Evolutionary conservation across 2,329 filamentous ascomycete genomes (phyloP).

Genomic region (Cryoendolithus antarcticus): DNA sequence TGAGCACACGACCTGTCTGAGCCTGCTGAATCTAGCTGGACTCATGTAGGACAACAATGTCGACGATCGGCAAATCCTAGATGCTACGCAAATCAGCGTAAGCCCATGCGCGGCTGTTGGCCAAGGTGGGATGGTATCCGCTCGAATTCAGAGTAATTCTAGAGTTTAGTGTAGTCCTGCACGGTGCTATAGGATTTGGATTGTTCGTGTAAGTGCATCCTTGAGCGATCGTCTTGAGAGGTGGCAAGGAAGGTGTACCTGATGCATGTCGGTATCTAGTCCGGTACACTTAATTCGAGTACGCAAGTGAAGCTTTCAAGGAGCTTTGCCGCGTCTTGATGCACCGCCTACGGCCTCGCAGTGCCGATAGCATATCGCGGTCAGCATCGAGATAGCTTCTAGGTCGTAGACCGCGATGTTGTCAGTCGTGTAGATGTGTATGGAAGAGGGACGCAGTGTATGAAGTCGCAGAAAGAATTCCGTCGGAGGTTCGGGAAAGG

Average conservation of each 20-base stretch:
- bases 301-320: too few relatives aligned
- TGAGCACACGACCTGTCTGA: neutral
- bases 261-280: neutral
- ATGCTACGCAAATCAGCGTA: neutral
- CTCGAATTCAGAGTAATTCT: conserved; percentile 43
- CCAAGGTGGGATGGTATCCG: neutral
- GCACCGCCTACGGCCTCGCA: neutral
- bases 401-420: too few relatives aligned
- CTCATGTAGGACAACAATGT: neutral
- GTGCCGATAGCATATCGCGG: neutral
- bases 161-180: conserved; percentile 39
- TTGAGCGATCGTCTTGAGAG: conserved; percentile 7
- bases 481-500: conserved; percentile 1
- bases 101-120: neutral
- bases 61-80: neutral
- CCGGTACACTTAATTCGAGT: neutral
- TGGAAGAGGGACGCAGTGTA: too few relatives aligned
- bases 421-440: too few relatives aligned
- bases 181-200: conserved; percentile 46
- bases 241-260: conserved; percentile 1
- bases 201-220: conserved; percentile 35
- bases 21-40: neutral
- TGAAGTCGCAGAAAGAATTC: neutral
- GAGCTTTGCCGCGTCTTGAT: neutral
- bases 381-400: neutral